Evolutionary conservation across 2,329 filamentous ascomycete species (phyloP).

Genomic region (Aspergillus clavatus): DNA sequence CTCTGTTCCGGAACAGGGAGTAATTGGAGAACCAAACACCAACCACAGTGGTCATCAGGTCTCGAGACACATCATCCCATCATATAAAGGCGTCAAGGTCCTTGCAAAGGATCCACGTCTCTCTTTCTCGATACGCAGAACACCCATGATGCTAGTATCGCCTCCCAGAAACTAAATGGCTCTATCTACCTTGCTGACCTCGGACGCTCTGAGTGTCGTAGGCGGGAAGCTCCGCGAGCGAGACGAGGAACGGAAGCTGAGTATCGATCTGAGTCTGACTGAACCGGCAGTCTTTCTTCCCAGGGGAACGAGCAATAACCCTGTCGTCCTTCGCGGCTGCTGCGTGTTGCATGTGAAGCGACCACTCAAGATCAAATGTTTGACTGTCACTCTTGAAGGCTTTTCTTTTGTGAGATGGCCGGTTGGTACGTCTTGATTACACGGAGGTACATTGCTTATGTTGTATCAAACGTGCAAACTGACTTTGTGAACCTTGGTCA

Average conservation of each 20-base stretch:
- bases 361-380: conserved; percentile 4
- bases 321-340: conserved; percentile 12
- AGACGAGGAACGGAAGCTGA: not conserved
- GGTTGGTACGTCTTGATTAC: conserved; percentile 6
- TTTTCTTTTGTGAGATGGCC: conserved; percentile 12
- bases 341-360: conserved; percentile 9
- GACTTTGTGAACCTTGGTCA: conserved; percentile 2
- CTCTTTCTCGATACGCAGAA: no score
- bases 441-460: not conserved
- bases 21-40: not conserved
- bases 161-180: no score
- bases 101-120: not conserved
- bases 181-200: no score
- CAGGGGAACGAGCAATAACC: conserved; percentile 8
- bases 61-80: not conserved
- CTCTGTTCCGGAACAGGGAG: not conserved
- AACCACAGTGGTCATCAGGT: not conserved
- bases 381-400: conserved; percentile 10
- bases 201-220: not conserved
- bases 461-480: not conserved
- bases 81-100: not conserved
- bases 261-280: conserved; percentile 6
- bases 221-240: not conserved
- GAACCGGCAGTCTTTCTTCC: conserved; percentile 14
- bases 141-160: no score